phyloP scores from a whole-genome alignment of 2,329 filamentous ascomycete genomes.

The Nemania bipapillata region DNA sequence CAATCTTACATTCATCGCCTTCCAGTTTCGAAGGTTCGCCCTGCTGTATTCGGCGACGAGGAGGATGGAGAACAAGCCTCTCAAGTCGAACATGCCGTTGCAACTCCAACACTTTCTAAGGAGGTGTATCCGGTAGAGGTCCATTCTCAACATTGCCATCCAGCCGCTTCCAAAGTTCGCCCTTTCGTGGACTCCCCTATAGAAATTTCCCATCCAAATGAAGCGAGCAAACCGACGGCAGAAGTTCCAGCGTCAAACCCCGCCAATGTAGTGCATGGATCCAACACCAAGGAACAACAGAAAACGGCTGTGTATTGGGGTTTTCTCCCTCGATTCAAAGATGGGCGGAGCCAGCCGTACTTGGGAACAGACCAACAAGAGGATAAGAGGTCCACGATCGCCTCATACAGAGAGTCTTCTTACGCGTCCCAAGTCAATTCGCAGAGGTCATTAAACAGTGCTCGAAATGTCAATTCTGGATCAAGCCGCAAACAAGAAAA shows the following conservation, averaged over 20 bases:
- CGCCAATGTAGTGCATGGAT: neutral
- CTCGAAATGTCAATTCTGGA: conserved; percentile 30
- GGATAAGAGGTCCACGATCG: neutral
- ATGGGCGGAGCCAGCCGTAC: conserved; percentile 25
- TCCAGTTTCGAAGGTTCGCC: conserved; percentile 43
- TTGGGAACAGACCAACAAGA: neutral
- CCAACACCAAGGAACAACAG: conserved; percentile 26
- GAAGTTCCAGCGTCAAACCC: conserved; percentile 26
- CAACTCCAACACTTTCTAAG: conserved; percentile 2
- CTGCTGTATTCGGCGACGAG: conserved; percentile 26
- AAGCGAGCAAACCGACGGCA: conserved; percentile 28
- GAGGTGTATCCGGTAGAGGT: conserved; percentile 25
- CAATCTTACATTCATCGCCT: conserved; percentile 25
- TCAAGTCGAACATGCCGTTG: conserved; percentile 23
- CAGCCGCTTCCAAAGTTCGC: conserved; percentile 39
- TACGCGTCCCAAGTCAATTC: conserved; percentile 24
- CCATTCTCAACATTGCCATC: conserved; percentile 31
- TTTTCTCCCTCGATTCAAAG: conserved; percentile 40
- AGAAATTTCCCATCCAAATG: conserved; percentile 22
- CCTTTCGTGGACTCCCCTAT: conserved; percentile 27
- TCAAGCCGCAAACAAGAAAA: conserved; percentile 39
- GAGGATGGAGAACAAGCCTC: neutral
- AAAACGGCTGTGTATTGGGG: conserved; percentile 45
- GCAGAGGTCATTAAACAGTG: conserved; percentile 30
- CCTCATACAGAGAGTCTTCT: conserved; percentile 19